These are phyloP conservation scores for Apiotrichum gamsii DNA, from an alignment of 1,284 basidiomycete species.

Conservation along the genomic window DNA sequence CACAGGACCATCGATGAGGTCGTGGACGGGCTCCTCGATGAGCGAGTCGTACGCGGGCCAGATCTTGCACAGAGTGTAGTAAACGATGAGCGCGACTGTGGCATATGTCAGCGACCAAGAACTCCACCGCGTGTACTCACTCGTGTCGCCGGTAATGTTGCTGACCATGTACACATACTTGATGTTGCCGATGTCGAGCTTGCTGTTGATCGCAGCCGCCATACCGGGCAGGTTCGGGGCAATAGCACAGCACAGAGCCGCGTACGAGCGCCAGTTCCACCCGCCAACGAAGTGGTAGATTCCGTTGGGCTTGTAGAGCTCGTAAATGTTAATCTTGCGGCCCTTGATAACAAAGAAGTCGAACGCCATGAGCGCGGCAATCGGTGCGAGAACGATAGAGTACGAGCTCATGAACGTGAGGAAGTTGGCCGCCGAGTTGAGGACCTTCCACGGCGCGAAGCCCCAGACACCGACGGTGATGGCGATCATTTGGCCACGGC, in stretches of 20 bases:
- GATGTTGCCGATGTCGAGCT: slow-evolving; percentile 37
- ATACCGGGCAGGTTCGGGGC: slow-evolving; percentile 43
- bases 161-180: slow-evolving; percentile 29
- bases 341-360: slow-evolving; percentile 40
- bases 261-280: slow-evolving; percentile 40
- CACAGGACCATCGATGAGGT: too few species aligned
- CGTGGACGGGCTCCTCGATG: slow-evolving; percentile 9
- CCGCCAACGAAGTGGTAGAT: slow-evolving; percentile 40
- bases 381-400: slow-evolving; percentile 40
- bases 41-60: slow-evolving; percentile 7
- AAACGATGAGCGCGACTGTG: slow-evolving; percentile 6
- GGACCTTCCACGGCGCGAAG: slow-evolving; percentile 43
- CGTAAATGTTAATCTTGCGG: slow-evolving; percentile 33
- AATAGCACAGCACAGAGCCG: slow-evolving; percentile 31
- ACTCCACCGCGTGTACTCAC: not conserved
- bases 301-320: slow-evolving; percentile 43
- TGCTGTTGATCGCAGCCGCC: slow-evolving; percentile 33
- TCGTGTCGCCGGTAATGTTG: slow-evolving; percentile 9
- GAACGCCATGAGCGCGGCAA: slow-evolving; percentile 39
- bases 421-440: slow-evolving; percentile 35
- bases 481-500: slow-evolving; percentile 66
- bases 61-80: slow-evolving; percentile 8
- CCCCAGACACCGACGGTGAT: slow-evolving; percentile 65
- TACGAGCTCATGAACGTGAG: slow-evolving; percentile 44
- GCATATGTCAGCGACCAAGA: not conserved